Evolutionary conservation across 2,329 filamentous ascomycete genomes (phyloP), one percentile per base, ranked within the genome.

Genomic region (Hymenoscyphus fructigenus): DNA sequence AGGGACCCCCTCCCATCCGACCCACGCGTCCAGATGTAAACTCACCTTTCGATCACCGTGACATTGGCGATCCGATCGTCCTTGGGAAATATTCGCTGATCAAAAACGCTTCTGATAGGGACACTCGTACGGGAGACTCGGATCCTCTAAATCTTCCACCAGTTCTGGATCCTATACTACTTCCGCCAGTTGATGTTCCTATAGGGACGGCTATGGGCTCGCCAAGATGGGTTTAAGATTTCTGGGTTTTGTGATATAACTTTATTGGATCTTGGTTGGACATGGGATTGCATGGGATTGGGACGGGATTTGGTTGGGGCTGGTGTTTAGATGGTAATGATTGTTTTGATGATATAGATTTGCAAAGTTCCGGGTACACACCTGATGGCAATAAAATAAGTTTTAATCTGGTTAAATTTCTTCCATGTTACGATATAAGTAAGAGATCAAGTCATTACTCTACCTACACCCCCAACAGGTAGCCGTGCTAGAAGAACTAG

Each of bases 41-140:
- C 28, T 56, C 50, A 12, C 53, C 38, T 10, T 57, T 61, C 20
- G 58, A 60, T 60, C 58, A 44, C 20, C 38, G 58, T 29, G 36
- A n/a, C 5, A 29, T 60, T 15, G 58, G 41, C 10, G 29, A 41
- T 26, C 32, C 41, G 41, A n/a, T n/a, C 17, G 41, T 44, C 15
- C 41, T 44, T 28, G 29, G 53, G 23, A 56, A 56, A 56, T 32
- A 56, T 28, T 20, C 53, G 29, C 20, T 56, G 53, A 28, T 56
- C 20, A n/a, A 56, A 6, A 28, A 23, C 7, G 20, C 10, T 56
- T 14, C 10, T 32, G 53, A 59, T 36, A 41, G 41, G 41, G 41
- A 44, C 15, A n/a, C 17, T 3, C 6, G n/a, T 44, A 44, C 15
- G 41, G 41, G 17, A 23, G 10, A 56, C 15, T 28, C 20, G 50